A percentile compares a stretch with the other conserved stretches of the same genome.
Evolutionary conservation across 1,139 yeast species (phyloP).

Genomic region (Ogataea hybrid): DNA sequence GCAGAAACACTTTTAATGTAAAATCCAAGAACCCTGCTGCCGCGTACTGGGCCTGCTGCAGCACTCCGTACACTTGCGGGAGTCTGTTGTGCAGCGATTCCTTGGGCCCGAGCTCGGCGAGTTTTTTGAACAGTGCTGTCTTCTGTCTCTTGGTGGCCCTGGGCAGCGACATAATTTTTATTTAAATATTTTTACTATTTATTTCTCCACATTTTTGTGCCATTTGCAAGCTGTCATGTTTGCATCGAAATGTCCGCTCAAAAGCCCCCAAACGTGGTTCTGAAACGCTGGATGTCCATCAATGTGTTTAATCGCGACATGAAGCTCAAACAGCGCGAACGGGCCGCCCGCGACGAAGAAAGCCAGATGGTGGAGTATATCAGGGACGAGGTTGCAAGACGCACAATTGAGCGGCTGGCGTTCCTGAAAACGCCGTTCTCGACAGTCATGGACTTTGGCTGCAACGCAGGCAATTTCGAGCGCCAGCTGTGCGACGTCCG

Average conservation of each 20-base stretch:
- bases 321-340: constrained; percentile 57
- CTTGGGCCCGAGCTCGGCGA: background rate
- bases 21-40: background rate
- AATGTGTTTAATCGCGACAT: constrained; percentile 67
- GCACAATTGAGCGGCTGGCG: constrained; percentile 73
- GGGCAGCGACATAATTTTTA: background rate
- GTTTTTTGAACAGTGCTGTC: background rate
- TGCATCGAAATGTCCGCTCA: background rate
- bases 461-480: constrained; percentile 64
- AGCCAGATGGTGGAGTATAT: constrained; percentile 71
- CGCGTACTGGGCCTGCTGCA: background rate
- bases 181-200: too few relatives aligned
- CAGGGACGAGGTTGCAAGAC: constrained; percentile 68
- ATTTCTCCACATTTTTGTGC: background rate
- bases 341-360: constrained; percentile 46
- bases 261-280: background rate
- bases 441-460: constrained; percentile 67
- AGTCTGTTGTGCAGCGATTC: background rate
- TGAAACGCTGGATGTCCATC: constrained; percentile 9
- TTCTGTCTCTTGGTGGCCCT: background rate
- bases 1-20: constrained; percentile 6
- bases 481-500: constrained; percentile 23
- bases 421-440: constrained; percentile 67
- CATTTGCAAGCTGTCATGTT: background rate
- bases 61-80: background rate